Percentiles rank a stretch among this genome's conserved stretches.
Evolutionary conservation across 345 rosid genomes (phyloP).

Genomic region (Cardamine occulta): DNA sequence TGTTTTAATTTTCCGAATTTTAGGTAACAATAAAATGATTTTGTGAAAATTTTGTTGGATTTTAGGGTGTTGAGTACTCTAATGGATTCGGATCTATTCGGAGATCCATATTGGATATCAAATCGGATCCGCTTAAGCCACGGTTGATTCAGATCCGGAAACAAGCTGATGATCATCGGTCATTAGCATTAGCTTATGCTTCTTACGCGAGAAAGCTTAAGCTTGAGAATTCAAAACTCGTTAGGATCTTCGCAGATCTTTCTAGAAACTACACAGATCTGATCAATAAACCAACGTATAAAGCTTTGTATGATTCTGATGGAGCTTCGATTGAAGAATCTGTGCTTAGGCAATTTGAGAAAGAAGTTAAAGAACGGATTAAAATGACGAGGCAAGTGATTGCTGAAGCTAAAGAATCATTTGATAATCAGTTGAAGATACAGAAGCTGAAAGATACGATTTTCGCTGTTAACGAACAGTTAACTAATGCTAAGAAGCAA

Average conservation of each 20-base stretch:
- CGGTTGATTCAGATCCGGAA: constrained; percentile 88
- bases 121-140: constrained; percentile 90
- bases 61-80: constrained; percentile 51
- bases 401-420: constrained; percentile 89
- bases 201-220: constrained; percentile 94
- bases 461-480: constrained; percentile 84
- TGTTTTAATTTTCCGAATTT: background rate
- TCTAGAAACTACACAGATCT: constrained; percentile 86
- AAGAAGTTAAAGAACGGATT: constrained; percentile 95
- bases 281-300: constrained; percentile 66
- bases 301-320: constrained; percentile 64
- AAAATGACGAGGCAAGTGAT: constrained; percentile 87
- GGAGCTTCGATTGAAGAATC: constrained; percentile 69
- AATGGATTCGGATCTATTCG: constrained; percentile 62
- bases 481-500: constrained; percentile 91
- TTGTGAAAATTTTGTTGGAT: background rate
- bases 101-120: constrained; percentile 78
- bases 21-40: background rate
- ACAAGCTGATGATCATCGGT: constrained; percentile 95
- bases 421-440: constrained; percentile 93
- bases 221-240: constrained; percentile 90
- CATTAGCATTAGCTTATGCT: constrained; percentile 77
- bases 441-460: constrained; percentile 94
- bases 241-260: constrained; percentile 85
- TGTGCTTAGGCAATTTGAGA: constrained; percentile 73